Percentiles rank a stretch among this genome's conserved stretches.
These are phyloP conservation scores for Macrophomina phaseolina DNA, from an alignment of 2,329 filamentous ascomycete species.

Conservation along the genomic window DNA sequence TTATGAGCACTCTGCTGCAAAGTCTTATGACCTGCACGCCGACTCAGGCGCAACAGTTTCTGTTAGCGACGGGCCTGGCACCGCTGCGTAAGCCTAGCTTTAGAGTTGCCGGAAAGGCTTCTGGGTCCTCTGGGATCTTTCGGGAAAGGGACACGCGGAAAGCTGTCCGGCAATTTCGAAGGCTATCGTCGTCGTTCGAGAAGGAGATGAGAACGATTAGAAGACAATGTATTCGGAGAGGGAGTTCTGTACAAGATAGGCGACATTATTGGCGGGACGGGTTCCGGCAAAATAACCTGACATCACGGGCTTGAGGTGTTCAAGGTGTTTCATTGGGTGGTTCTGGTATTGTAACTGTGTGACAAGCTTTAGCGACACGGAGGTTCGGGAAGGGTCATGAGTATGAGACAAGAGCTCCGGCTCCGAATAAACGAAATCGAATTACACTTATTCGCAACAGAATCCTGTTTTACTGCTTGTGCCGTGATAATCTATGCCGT, in stretches of 20 bases:
- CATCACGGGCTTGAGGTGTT: constrained; percentile 20
- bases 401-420: constrained; percentile 19
- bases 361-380: constrained; percentile 26
- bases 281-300: constrained; percentile 14
- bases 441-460: neutral
- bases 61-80: constrained; percentile 55
- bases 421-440: constrained; percentile 15
- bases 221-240: constrained; percentile 19
- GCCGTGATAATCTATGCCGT: neutral
- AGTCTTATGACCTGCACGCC: constrained; percentile 51
- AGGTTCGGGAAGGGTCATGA: constrained; percentile 21
- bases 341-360: constrained; percentile 22
- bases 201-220: constrained; percentile 13
- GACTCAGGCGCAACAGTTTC: constrained; percentile 53
- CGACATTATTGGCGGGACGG: constrained; percentile 20
- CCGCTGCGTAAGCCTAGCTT: constrained; percentile 48
- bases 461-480: neutral
- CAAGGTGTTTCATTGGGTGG: constrained; percentile 17
- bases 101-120: constrained; percentile 25
- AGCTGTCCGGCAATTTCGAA: constrained; percentile 24
- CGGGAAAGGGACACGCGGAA: constrained; percentile 22
- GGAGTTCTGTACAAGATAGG: constrained; percentile 19
- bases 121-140: constrained; percentile 21
- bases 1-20: constrained; percentile 47
- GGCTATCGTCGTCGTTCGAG: constrained; percentile 18